These are phyloP conservation scores for Iris pallida DNA, from an alignment of 116 monocot species.

Conservation along the genomic window DNA sequence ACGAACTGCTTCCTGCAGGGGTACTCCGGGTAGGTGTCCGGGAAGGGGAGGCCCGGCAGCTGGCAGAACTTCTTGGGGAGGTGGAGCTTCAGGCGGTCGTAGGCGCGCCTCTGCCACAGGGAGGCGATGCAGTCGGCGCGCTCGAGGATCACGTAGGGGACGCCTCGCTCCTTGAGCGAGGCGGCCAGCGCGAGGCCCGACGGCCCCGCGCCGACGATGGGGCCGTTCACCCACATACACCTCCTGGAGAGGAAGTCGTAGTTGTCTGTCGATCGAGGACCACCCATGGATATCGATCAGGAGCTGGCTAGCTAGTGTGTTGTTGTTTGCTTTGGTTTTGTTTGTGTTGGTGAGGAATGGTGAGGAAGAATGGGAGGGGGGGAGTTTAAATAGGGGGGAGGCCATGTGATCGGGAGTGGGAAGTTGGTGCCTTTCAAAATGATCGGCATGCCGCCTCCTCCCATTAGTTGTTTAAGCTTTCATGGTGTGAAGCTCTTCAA, in stretches of 20 bases:
- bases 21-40: constrained; percentile 54
- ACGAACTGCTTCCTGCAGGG: constrained; percentile 66
- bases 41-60: constrained; percentile 65
- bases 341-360: no score
- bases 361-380: no score
- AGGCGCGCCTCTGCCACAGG: constrained; percentile 71
- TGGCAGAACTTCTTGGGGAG: constrained; percentile 89
- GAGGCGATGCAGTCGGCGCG: constrained; percentile 78
- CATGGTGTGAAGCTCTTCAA: no score
- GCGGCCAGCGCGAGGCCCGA: constrained; percentile 68
- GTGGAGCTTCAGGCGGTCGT: constrained; percentile 74
- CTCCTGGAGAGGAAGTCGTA: constrained; percentile 23
- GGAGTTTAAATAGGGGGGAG: no score
- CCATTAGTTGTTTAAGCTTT: no score
- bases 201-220: constrained; percentile 75
- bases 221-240: constrained; percentile 76
- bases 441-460: no score
- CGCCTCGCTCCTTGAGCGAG: constrained; percentile 39
- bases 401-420: no score
- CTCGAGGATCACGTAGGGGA: constrained; percentile 76
- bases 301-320: no score
- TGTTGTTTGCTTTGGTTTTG: no score
- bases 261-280: neutral
- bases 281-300: no score
- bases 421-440: no score